phyloP scores from a whole-genome alignment of 108 stramenopile species.

The Aureococcus anophagefferens region DNA sequence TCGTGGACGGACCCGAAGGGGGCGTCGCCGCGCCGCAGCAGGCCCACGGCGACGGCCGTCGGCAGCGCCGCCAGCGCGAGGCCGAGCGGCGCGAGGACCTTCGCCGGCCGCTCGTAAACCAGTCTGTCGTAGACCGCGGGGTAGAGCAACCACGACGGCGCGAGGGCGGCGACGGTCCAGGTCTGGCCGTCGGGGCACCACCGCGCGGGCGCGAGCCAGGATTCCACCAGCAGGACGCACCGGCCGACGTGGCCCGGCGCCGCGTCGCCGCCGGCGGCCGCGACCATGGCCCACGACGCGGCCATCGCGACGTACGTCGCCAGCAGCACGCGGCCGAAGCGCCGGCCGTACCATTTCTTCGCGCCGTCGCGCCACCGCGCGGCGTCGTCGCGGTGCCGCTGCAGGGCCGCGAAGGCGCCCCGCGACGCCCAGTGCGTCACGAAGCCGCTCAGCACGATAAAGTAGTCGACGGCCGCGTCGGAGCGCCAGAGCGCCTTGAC shows the following conservation, averaged over 20 bases:
- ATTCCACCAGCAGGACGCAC: too few species aligned
- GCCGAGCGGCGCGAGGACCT: not conserved
- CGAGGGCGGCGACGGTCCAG: not conserved
- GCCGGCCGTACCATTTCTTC: not conserved
- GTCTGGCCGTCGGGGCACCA: not conserved
- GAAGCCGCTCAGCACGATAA: not conserved
- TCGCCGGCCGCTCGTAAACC: not conserved
- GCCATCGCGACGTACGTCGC: not conserved
- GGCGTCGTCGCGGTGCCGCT: not conserved
- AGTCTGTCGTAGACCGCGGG: not conserved
- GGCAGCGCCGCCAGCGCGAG: not conserved
- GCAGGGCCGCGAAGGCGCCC: not conserved
- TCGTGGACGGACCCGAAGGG: too few species aligned
- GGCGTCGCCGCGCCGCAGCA: too few species aligned
- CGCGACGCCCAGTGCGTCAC: not conserved
- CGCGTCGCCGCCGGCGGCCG: too few species aligned
- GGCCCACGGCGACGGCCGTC: not conserved
- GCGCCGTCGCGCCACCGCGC: not conserved
- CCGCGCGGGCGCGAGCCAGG: not conserved
- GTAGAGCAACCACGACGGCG: not conserved
- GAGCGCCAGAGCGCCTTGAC: not conserved
- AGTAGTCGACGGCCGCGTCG: not conserved
- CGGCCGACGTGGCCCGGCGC: too few species aligned
- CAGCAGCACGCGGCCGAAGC: not conserved
- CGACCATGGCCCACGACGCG: not conserved